Conservation (phyloP, 2,329 filamentous ascomycete species). For the Fusarium lyarnte region DNA sequence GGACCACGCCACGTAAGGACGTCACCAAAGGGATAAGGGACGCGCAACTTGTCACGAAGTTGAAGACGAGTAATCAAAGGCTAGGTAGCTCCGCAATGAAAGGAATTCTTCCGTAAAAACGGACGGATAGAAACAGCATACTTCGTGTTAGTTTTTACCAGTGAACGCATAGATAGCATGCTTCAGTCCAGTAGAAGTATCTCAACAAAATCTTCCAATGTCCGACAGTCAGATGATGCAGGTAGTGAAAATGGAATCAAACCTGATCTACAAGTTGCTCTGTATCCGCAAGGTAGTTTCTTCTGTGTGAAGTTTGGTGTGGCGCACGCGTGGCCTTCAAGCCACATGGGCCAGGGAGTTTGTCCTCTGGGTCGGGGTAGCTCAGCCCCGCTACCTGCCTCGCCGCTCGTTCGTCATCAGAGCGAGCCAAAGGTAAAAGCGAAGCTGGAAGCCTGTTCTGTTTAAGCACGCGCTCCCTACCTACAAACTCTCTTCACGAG, state of each 20-base stretch:
- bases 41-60: conserved; percentile 19
- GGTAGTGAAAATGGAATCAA: not conserved
- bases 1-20: conserved; percentile 20
- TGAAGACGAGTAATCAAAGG: not conserved
- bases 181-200: not conserved
- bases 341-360: conserved; percentile 22
- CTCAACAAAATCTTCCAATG: not conserved
- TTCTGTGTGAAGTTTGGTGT: conserved; percentile 1
- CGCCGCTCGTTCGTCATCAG: conserved; percentile 37
- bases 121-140: too few relatives aligned
- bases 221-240: not conserved
- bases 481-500: not conserved
- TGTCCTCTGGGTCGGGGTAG: conserved; percentile 1
- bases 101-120: not conserved
- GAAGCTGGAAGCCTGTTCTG: conserved; percentile 22
- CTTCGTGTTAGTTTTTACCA: not conserved
- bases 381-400: conserved; percentile 36
- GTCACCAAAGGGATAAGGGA: conserved; percentile 13
- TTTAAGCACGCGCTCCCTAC: conserved; percentile 1
- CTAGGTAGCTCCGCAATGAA: not conserved
- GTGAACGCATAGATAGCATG: not conserved
- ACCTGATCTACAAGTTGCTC: not conserved
- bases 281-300: too few relatives aligned
- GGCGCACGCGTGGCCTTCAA: conserved; percentile 29
- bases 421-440: not conserved